phyloP scores from a whole-genome alignment of 192 early-diverging fungal genomes.

The Bifiguratus adelaidae region DNA sequence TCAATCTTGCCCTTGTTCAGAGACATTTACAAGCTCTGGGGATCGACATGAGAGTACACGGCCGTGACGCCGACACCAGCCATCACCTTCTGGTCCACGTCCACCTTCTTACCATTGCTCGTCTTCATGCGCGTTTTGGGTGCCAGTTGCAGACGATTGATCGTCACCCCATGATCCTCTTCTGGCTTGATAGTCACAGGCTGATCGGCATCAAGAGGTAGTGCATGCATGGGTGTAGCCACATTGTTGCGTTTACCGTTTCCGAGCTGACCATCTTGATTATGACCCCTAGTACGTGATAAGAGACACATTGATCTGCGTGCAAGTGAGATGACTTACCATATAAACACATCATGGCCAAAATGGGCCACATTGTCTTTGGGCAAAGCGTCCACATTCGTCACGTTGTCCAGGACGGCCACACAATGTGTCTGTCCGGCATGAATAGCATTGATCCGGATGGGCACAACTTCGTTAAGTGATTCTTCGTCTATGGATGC shows the following conservation, averaged over 20 bases:
- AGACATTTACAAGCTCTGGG: too few species aligned
- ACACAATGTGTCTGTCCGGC: conserved; percentile 26
- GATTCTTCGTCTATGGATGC: conserved; percentile 14
- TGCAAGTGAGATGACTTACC: conserved; percentile 6
- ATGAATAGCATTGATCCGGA: conserved; percentile 19
- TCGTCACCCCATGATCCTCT: conserved; percentile 1
- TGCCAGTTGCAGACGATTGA: conserved; percentile 22
- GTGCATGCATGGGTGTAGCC: conserved; percentile 16
- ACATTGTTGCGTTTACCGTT: conserved; percentile 25
- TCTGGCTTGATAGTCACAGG: conserved; percentile 1
- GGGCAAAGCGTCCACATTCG: conserved; percentile 3
- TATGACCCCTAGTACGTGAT: conserved; percentile 18
- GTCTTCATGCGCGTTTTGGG: conserved; percentile 5
- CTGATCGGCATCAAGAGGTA: conserved; percentile 16
- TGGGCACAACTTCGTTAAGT: conserved; percentile 18
- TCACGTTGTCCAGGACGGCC: conserved; percentile 26
- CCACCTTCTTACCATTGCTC: background rate
- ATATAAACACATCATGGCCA: conserved; percentile 26
- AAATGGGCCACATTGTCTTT: conserved; percentile 6
- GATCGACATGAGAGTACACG: too few species aligned
- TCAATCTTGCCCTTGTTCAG: too few species aligned
- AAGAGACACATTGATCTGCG: background rate
- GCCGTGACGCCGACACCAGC: conserved; percentile 25
- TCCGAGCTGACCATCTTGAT: conserved; percentile 21
- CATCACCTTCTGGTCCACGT: conserved; percentile 19